Evolutionary conservation across 176 grass and related monocot species (phyloP).

Genomic region (Eleusine coracana): DNA sequence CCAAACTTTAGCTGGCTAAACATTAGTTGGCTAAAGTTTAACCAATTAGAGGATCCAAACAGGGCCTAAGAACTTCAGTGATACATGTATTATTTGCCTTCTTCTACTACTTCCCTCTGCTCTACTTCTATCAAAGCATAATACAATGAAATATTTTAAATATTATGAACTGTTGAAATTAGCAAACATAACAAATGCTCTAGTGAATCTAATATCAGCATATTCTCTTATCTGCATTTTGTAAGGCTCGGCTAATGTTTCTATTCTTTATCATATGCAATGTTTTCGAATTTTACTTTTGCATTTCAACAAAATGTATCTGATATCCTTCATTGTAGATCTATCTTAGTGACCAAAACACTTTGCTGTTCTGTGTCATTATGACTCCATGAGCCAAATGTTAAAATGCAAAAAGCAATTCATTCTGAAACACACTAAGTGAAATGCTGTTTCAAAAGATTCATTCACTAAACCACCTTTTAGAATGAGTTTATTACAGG

Average conservation of each 20-base stretch:
- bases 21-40: too few species aligned
- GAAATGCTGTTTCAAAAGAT: background rate
- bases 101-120: background rate
- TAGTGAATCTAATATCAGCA: background rate
- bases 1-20: too few species aligned
- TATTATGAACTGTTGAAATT: background rate
- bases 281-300: too few species aligned
- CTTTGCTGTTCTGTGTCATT: background rate
- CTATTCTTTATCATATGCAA: too few species aligned
- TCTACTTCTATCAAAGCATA: background rate
- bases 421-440: background rate
- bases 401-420: slow-evolving; percentile 3
- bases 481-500: background rate
- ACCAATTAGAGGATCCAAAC: too few species aligned
- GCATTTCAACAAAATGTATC: background rate
- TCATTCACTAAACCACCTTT: background rate
- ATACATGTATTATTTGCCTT: background rate
- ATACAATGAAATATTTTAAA: background rate
- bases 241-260: background rate
- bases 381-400: slow-evolving; percentile 1
- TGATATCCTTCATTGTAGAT: background rate
- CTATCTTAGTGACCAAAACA: slow-evolving; percentile 2
- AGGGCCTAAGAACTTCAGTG: too few species aligned
- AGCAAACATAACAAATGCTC: background rate
- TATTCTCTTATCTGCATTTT: background rate